These are phyloP conservation scores for Coemansia sp. DNA, from an alignment of 192 early-diverging fungal genomes.

Conservation along the genomic window DNA sequence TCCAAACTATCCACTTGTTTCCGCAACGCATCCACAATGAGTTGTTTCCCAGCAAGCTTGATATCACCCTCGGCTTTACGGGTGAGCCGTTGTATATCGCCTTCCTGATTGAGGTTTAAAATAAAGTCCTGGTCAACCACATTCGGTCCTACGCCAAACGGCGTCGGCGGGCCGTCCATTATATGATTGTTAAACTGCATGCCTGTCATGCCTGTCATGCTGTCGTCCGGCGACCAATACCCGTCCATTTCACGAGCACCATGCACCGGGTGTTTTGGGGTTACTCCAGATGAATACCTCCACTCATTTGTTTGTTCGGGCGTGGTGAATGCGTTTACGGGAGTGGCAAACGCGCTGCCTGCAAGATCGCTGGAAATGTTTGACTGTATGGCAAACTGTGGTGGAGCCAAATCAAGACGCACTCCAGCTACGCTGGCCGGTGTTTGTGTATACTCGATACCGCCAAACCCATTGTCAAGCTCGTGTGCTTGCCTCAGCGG, in stretches of 20 bases:
- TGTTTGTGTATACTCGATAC: background rate
- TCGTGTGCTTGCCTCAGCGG: background rate
- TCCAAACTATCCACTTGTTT: conserved; percentile 30
- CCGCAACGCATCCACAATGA: conserved; percentile 24
- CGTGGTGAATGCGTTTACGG: background rate
- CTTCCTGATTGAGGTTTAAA: conserved; percentile 42
- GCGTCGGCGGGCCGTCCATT: conserved; percentile 8
- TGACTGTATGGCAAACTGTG: conserved; percentile 2
- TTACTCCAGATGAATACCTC: background rate
- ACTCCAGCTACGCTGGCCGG: conserved; percentile 15
- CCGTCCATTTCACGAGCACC: background rate
- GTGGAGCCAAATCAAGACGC: conserved; percentile 12
- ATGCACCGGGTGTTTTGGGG: background rate
- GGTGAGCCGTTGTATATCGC: conserved; percentile 35
- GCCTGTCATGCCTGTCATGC: background rate
- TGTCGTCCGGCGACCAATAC: background rate
- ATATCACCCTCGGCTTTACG: conserved; percentile 29
- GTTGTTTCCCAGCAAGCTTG: conserved; percentile 17
- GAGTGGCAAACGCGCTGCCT: conserved; percentile 12
- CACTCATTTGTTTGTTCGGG: background rate
- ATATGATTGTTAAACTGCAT: background rate
- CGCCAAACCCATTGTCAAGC: background rate
- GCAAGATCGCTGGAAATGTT: background rate
- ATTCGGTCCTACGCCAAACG: conserved; percentile 1
- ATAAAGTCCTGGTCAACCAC: conserved; percentile 42